Base-by-base conservation (phyloP, 495 filamentous ascomycete genomes). In the Hyphodiscus hymeniophilus region DNA sequence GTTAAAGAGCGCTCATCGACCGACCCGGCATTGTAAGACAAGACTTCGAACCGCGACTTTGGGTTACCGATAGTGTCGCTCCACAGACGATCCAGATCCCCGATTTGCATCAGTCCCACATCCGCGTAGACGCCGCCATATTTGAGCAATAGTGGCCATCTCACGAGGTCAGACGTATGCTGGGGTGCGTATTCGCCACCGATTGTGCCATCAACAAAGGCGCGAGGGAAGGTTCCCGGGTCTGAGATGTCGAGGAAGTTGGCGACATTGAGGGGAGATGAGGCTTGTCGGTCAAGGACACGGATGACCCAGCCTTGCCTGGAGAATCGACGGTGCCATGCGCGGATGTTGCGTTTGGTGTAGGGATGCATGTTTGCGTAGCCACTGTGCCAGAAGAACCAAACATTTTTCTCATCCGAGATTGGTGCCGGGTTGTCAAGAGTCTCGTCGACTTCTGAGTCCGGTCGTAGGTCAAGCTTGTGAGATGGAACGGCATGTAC, bases 41-140 rank as follows among this genome's bases (percentile, higher is more conserved):
- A 48, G 31, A 76, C 63, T 26, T 75, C 69, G 48, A 61, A 73
- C 13, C 52, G 69, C 7, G 73, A 75, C 2, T 38, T 50, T 0
- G 67, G 63, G 50, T 76, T 60, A 1, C 58, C 69, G 31, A 78
- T 54, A 0, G 67, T 75, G 36, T 63, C 47, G 48, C 59, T 57
- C 73, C 73, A 80, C 0, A 78, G 59, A 10, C 58, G 46, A 51
- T 78, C 68, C 13, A 80, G 45, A 56, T 78, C 75, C 6, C 75
- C 75, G 49, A 78, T 76, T 48, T 73, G 72, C 50, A 78, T 63
- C 40, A 77, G 44, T 0, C 74, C 75, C 0, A 72, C 75, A 51
- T 79, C 75, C 0, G 74, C 68, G 50, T 78, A 80, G 20, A 78
- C 65, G 30, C 76, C 76, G 24, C 76, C 75, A 51, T 77, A 75